A percentile compares a stretch with the other conserved stretches of the same genome.
Conservation (phyloP, 2,329 filamentous ascomycete genomes). For the Trichoderma harzianum region DNA sequence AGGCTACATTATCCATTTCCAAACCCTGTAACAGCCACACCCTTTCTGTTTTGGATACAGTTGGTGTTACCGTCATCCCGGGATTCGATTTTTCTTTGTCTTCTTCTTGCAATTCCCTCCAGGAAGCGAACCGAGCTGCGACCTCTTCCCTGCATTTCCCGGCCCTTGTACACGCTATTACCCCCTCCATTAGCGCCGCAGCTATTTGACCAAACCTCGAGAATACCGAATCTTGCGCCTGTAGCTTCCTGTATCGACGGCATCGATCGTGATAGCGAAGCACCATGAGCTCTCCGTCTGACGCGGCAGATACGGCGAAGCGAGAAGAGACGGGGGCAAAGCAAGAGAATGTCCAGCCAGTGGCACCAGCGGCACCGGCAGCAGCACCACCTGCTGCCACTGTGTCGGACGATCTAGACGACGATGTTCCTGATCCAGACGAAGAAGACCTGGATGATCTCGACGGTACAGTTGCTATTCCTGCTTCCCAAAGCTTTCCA, state of each 20-base stretch:
- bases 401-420: constrained; percentile 37
- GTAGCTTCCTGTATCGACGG: constrained; percentile 8
- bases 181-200: constrained; percentile 15
- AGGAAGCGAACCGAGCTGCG: background rate
- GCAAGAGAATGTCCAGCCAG: constrained; percentile 14
- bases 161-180: background rate
- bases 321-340: constrained; percentile 21
- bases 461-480: constrained; percentile 58
- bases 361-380: background rate
- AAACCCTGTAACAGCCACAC: background rate
- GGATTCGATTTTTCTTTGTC: no score
- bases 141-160: background rate
- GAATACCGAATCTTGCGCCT: constrained; percentile 18
- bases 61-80: background rate
- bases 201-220: background rate
- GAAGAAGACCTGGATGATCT: constrained; percentile 90
- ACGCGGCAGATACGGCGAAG: constrained; percentile 24
- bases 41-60: background rate
- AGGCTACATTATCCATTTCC: background rate
- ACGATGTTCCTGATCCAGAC: constrained; percentile 79
- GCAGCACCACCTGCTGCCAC: constrained; percentile 2
- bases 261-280: constrained; percentile 21
- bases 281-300: constrained; percentile 23
- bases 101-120: background rate
- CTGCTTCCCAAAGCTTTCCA: constrained; percentile 12